phyloP scores from a whole-genome alignment of 148 eudicot genomes.

The Dianthus caryophyllus region DNA sequence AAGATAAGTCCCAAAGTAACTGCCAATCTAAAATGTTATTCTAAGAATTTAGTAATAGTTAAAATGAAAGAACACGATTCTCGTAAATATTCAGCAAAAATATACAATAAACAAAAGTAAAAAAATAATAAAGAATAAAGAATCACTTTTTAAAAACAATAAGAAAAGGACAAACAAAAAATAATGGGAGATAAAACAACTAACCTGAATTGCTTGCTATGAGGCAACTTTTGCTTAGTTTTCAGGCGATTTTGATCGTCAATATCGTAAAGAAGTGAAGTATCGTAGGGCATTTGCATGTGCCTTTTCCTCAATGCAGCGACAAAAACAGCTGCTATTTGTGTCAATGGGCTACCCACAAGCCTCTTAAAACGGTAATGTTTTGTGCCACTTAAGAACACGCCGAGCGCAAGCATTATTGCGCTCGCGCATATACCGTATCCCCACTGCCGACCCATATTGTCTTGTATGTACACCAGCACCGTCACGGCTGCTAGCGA shows the following conservation, averaged over 20 bases:
- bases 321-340: slow-evolving; percentile 43
- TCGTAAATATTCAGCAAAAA: no score
- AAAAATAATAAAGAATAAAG: not conserved
- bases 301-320: slow-evolving; percentile 41
- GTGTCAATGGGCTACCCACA: slow-evolving; percentile 44
- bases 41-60: no score
- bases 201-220: slow-evolving; percentile 74
- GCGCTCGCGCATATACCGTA: slow-evolving; percentile 48
- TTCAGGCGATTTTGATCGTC: slow-evolving; percentile 31
- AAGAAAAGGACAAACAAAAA: not conserved
- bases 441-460: slow-evolving; percentile 47
- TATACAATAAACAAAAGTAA: not conserved
- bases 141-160: not conserved
- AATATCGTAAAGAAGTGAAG: slow-evolving; percentile 29
- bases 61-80: no score
- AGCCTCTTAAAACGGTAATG: slow-evolving; percentile 48
- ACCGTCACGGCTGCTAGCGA: slow-evolving; percentile 48
- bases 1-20: no score
- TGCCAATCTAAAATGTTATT: no score
- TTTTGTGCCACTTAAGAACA: slow-evolving; percentile 33
- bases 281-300: slow-evolving; percentile 33
- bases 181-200: slow-evolving; percentile 15
- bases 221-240: slow-evolving; percentile 65
- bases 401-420: slow-evolving; percentile 28
- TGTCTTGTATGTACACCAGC: slow-evolving; percentile 51